A percentile compares a stretch with the other conserved stretches of the same genome.
Conservation (phyloP, 2,329 filamentous ascomycete species). For the Aspergillus pseudonomiae region DNA sequence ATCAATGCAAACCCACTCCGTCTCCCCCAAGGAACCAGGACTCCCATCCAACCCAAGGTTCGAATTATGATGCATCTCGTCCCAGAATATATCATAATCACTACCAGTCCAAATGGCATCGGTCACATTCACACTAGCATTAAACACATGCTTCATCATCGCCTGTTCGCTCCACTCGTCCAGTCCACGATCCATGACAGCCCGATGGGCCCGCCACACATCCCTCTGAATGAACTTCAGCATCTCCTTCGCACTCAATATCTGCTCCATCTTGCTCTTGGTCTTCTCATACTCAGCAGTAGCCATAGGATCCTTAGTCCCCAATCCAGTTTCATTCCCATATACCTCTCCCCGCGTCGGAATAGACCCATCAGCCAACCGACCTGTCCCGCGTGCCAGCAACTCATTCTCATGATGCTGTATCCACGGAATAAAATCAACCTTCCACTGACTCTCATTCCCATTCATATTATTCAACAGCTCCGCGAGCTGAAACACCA, state of each 20-base stretch:
- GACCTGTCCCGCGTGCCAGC: conserved; percentile 21
- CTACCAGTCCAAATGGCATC: conserved; percentile 37
- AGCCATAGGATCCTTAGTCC: conserved; percentile 17
- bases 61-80: conserved; percentile 39
- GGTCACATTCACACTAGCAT: conserved; percentile 41
- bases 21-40: conserved; percentile 28
- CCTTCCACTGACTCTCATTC: conserved; percentile 22
- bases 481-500: conserved; percentile 28
- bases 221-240: conserved; percentile 26
- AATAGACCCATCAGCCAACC: conserved; percentile 28
- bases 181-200: conserved; percentile 27
- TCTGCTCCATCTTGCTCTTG: conserved; percentile 20
- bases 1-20: conserved; percentile 34
- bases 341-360: conserved; percentile 27
- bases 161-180: conserved; percentile 31
- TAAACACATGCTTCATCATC: conserved; percentile 37
- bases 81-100: conserved; percentile 40
- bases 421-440: conserved; percentile 33
- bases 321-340: conserved; percentile 18
- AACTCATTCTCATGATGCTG: conserved; percentile 34
- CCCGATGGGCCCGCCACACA: conserved; percentile 26
- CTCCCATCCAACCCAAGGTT: conserved; percentile 36
- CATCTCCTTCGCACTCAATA: conserved; percentile 21
- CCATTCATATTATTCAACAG: conserved; percentile 29
- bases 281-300: conserved; percentile 18